Conservation (phyloP, 371 early-diverging fungal species). For the Dichotomocladium elegans region DNA sequence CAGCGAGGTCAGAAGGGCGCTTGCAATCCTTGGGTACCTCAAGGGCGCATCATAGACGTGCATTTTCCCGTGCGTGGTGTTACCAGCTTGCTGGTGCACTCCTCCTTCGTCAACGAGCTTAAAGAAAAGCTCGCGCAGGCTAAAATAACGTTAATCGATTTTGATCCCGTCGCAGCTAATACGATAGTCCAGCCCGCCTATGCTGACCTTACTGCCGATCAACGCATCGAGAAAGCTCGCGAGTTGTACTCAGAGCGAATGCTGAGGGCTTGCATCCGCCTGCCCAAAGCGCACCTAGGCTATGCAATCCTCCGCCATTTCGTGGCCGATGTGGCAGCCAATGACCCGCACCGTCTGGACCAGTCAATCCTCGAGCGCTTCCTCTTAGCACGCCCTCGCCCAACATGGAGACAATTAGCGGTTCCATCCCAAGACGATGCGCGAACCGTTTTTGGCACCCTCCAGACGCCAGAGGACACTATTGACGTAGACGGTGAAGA, state of each 20-base stretch:
- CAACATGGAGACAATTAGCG: too few relatives aligned
- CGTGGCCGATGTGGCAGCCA: too few relatives aligned
- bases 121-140: not conserved
- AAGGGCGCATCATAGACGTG: constrained; percentile 1
- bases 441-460: not conserved
- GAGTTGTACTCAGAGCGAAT: not conserved
- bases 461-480: not conserved
- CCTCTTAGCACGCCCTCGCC: too few relatives aligned
- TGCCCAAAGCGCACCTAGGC: not conserved
- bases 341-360: too few relatives aligned
- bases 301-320: not conserved
- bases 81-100: not conserved
- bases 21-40: not conserved
- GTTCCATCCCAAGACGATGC: too few relatives aligned
- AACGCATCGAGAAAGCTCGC: not conserved
- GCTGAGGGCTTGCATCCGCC: not conserved
- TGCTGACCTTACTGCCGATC: not conserved
- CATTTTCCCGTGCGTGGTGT: constrained; percentile 6
- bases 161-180: not conserved
- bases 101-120: not conserved
- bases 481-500: too few relatives aligned
- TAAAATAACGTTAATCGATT: not conserved
- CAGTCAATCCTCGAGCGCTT: too few relatives aligned
- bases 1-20: not conserved
- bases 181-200: not conserved